A percentile compares a stretch with the other conserved stretches of the same genome.
phyloP scores from a whole-genome alignment of 164 flowering plant species.

The Liriodendron chinense region DNA sequence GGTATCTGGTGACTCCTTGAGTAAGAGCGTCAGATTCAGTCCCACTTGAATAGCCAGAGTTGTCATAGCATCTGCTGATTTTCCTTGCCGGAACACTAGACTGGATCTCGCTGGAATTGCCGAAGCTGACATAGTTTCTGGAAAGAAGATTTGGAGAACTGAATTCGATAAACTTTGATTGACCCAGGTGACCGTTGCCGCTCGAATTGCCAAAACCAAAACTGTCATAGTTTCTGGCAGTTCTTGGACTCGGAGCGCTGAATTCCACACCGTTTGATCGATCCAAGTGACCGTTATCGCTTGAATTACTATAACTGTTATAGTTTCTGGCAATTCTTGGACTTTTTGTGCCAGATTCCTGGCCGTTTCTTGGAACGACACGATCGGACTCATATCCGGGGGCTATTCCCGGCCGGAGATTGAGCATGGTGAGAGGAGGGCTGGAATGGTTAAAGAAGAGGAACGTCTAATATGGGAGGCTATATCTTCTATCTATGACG shows the following conservation, averaged over 20 bases:
- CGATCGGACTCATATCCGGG: not conserved
- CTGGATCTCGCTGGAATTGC: not conserved
- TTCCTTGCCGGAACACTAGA: not conserved
- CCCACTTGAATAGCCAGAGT: not conserved
- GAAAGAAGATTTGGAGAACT: not conserved
- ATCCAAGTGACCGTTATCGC: not conserved
- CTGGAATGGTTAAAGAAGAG: not conserved
- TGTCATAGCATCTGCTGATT: not conserved
- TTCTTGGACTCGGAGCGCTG: no score
- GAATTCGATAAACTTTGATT: not conserved
- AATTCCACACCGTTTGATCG: not conserved
- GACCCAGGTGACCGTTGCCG: not conserved
- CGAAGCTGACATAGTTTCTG: not conserved
- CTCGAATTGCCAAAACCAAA: not conserved
- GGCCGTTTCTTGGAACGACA: not conserved
- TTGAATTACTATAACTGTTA: not conserved
- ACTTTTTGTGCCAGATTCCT: not conserved
- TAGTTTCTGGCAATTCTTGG: no score
- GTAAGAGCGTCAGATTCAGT: not conserved
- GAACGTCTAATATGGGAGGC: not conserved
- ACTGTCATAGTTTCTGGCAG: not conserved
- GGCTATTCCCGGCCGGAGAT: not conserved
- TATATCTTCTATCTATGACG: not conserved
- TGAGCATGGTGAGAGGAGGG: not conserved
- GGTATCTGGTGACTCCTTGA: not conserved